Evolutionary conservation across 495 filamentous ascomycete genomes (phyloP), one percentile per base, ranked within the genome.

Genomic region (Neurospora sp.): DNA sequence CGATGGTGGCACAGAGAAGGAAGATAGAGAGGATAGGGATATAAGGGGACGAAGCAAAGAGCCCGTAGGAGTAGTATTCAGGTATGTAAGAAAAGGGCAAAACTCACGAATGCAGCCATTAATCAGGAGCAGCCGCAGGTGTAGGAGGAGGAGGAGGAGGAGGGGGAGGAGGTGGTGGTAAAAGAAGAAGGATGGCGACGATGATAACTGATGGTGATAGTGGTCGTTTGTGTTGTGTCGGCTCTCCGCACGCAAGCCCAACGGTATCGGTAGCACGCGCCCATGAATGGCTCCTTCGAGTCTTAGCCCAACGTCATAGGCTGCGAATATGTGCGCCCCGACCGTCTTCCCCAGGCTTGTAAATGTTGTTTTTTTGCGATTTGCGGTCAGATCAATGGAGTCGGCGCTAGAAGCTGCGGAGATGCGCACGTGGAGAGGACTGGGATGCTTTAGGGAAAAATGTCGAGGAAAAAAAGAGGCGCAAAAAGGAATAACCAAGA

Each of bases 31-130:
- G 22, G 68, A 18, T n/a, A 68, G 35, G 44, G 42, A 74, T 37
- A 73, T 37, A 73, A 39, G 44, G 41, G 69, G 31, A 37, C 27
- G 22, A 65, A 35, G 53, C 53, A 65, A 65, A 31, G 27, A 71
- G 71, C 70, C 69, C 71, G 41, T 40, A 68, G 71, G 48, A 76
- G 10, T 65, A 61, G 70, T 59, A 82, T 83, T 83, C 77, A 85
- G 59, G 39, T n/a, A 38, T 68, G 69, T 70, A 71, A 72, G 40
- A 46, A 68, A 68, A 72, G 44, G 72, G 46, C 27, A 44, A 4
- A 68, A 83, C 83, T 83, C 78, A 85, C 83, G 73, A 85, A 80
- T 74, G 83, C 83, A 83, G 83, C 83, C 83, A 85, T 85, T 70
- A 82, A 80, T 65, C 27, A 65, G 7, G 14, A 65, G 27, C 53